Evolutionary conservation across 2,329 filamentous ascomycete species (phyloP).

Genomic region (Calonectria multiphialidica): DNA sequence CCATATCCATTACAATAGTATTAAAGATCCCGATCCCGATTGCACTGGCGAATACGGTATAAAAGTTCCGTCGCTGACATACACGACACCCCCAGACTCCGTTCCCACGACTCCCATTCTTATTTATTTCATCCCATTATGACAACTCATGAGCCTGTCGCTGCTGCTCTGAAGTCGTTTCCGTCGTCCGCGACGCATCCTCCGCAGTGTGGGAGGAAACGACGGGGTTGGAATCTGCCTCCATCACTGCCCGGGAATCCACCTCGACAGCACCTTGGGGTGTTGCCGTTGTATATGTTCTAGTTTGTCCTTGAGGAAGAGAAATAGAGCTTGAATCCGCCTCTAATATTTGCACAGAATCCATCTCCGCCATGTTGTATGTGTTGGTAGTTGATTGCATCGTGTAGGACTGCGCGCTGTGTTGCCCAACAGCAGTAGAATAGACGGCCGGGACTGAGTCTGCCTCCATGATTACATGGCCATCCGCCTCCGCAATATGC

Average conservation of each 20-base stretch:
- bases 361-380: background rate
- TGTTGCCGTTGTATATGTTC: background rate
- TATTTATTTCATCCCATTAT: background rate
- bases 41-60: no score
- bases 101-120: background rate
- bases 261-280: background rate
- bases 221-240: background rate
- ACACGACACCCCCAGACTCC: background rate
- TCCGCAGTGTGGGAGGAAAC: background rate
- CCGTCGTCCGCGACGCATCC: background rate
- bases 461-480: background rate
- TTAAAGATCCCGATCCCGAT: background rate
- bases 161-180: background rate
- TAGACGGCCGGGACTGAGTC: background rate
- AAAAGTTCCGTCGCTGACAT: background rate
- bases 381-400: no score
- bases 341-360: background rate
- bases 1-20: conserved; percentile 1
- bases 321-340: background rate
- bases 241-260: background rate
- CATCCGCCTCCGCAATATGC: background rate
- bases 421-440: background rate
- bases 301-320: background rate
- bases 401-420: background rate
- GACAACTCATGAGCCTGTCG: background rate